Percentiles rank a stretch among this genome's conserved stretches.
phyloP scores from a whole-genome alignment of 169 alveolate species.

The Hammondia hammondi region DNA sequence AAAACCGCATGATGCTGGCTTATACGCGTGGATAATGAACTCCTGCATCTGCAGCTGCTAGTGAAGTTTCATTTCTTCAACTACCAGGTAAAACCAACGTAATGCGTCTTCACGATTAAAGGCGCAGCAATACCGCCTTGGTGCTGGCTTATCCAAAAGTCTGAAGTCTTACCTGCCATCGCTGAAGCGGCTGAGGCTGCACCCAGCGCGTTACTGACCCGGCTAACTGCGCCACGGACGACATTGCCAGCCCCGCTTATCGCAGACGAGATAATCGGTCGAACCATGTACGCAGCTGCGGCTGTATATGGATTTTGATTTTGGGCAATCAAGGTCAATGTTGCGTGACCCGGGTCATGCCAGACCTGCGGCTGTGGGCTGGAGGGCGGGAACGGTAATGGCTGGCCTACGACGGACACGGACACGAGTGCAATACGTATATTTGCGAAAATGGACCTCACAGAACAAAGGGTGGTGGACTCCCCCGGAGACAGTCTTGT shows the following conservation, averaged over 20 bases:
- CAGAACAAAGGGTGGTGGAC: no score
- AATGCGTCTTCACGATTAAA: no score
- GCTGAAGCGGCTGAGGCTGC: conserved; percentile 32
- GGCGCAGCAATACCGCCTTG: no score
- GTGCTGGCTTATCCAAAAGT: no score
- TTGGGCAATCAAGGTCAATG: not conserved
- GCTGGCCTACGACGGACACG: not conserved
- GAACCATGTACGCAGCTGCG: conserved; percentile 8
- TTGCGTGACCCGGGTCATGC: not conserved
- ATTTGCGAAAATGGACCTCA: no score
- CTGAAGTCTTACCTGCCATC: not conserved
- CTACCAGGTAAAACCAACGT: no score
- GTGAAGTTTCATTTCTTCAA: no score
- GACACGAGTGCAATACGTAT: not conserved
- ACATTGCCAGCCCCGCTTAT: not conserved
- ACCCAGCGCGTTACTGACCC: conserved; percentile 12
- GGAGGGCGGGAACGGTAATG: not conserved
- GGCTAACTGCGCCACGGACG: conserved; percentile 29
- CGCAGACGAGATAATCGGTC: not conserved
- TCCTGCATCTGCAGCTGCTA: no score
- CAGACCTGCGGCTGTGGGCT: not conserved
- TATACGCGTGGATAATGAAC: no score
- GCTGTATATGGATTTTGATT: not conserved
- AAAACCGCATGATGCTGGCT: no score
- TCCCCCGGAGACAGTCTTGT: no score